Conservation (phyloP, 2,329 filamentous ascomycete genomes). For the Falciphora oryzae region DNA sequence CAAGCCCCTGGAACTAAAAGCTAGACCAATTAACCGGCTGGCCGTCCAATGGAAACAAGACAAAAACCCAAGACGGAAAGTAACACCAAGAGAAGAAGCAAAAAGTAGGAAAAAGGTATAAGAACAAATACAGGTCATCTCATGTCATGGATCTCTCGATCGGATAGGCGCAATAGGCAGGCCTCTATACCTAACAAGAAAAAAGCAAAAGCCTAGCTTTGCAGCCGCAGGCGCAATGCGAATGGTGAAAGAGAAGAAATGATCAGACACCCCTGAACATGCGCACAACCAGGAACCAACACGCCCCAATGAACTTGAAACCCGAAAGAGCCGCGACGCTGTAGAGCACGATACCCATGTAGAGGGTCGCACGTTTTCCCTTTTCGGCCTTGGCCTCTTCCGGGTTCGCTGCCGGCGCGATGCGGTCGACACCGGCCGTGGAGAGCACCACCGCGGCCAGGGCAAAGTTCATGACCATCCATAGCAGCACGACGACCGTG, state of each 20-base stretch:
- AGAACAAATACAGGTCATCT: no score
- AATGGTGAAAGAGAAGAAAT: constrained; percentile 9
- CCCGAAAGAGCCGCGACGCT: constrained; percentile 77
- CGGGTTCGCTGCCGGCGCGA: constrained; percentile 42
- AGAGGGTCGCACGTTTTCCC: constrained; percentile 60
- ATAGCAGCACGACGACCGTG: constrained; percentile 82
- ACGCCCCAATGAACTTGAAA: constrained; percentile 81
- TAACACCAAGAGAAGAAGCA: no score
- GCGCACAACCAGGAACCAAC: constrained; percentile 88
- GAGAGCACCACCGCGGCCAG: constrained; percentile 82
- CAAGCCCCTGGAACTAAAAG: no score
- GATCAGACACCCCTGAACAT: constrained; percentile 67
- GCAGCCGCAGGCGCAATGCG: neutral
- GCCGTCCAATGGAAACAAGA: no score
- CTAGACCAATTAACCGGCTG: no score
- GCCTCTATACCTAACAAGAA: neutral
- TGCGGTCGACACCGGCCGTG: constrained; percentile 71
- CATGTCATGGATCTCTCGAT: no score
- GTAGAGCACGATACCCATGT: constrained; percentile 84
- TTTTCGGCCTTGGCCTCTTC: constrained; percentile 36
- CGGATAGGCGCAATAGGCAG: no score
- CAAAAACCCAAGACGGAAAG: no score
- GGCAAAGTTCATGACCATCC: constrained; percentile 95
- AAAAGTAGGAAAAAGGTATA: no score
- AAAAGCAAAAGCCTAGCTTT: neutral